A percentile compares a stretch with the other conserved stretches of the same genome.
These are phyloP conservation scores for Pneumocystis oryctolagi DNA, from an alignment of 1,139 yeast species.

Conservation along the genomic window DNA sequence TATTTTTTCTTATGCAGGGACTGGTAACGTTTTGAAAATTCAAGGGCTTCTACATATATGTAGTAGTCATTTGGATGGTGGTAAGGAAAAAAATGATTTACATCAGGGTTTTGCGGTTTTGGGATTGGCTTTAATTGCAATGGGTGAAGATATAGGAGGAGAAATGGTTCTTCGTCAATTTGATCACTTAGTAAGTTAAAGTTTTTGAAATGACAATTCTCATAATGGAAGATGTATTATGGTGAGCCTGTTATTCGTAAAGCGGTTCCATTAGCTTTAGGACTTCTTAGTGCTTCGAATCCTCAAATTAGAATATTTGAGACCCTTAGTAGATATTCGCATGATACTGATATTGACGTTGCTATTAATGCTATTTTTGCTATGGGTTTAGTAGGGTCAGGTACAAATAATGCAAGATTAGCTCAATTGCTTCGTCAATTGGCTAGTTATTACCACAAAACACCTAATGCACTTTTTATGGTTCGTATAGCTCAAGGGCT, in stretches of 20 bases:
- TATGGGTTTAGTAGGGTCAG: conserved; percentile 97
- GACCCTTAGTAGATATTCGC: conserved; percentile 88
- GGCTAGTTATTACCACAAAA: conserved; percentile 83
- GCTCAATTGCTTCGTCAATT: conserved; percentile 90
- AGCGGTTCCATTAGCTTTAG: conserved; percentile 96
- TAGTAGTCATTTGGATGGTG: conserved; percentile 29
- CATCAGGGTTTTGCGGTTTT: conserved; percentile 77
- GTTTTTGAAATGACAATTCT: conserved; percentile 21
- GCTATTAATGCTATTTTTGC: conserved; percentile 90
- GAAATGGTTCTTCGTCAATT: conserved; percentile 96
- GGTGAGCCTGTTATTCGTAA: conserved; percentile 85
- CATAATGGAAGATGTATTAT: conserved; percentile 53
- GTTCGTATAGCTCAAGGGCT: conserved; percentile 93
- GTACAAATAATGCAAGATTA: conserved; percentile 94
- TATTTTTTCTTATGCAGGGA: conserved; percentile 92
- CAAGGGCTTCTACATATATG: conserved; percentile 84
- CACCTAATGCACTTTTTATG: conserved; percentile 79
- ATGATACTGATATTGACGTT: conserved; percentile 86
- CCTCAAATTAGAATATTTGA: conserved; percentile 97
- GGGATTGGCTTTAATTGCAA: conserved; percentile 85
- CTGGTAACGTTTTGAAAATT: conserved; percentile 91
- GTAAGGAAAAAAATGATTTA: conserved; percentile 30
- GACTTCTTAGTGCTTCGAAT: conserved; percentile 78
- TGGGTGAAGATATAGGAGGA: conserved; percentile 97
- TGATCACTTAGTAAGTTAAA: conserved; percentile 38